Conservation (phyloP, 2,329 filamentous ascomycete species). For the Sclerotinia glacialis region DNA sequence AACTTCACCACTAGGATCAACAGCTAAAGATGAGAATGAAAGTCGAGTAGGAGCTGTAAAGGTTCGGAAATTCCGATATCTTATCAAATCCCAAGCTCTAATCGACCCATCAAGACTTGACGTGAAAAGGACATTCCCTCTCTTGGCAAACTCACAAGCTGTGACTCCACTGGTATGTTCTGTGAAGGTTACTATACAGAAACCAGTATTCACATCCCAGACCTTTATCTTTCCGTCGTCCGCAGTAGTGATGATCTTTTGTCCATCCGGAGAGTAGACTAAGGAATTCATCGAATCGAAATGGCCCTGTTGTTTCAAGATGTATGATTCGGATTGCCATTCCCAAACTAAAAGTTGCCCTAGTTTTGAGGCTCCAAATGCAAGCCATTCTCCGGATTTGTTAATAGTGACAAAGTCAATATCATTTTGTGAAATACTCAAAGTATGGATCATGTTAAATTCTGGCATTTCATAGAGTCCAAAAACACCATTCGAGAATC, state of each 20-base stretch:
- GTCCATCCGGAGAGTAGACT: conserved; percentile 89
- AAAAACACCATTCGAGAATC: conserved; percentile 93
- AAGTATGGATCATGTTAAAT: conserved; percentile 90
- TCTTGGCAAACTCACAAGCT: conserved; percentile 89
- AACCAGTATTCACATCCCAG: conserved; percentile 94
- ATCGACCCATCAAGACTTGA: conserved; percentile 92
- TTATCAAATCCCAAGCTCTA: conserved; percentile 90
- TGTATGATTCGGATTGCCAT: conserved; percentile 99
- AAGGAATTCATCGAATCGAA: conserved; percentile 94
- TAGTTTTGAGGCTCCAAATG: conserved; percentile 91
- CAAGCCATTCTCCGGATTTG: conserved; percentile 91
- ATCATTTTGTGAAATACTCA: conserved; percentile 92
- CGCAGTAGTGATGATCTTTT: conserved; percentile 86
- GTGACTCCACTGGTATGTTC: conserved; percentile 95
- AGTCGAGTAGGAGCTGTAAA: conserved; percentile 91
- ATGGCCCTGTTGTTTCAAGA: conserved; percentile 96
- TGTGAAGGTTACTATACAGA: conserved; percentile 97
- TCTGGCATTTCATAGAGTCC: conserved; percentile 93
- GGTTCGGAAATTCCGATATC: conserved; percentile 95
- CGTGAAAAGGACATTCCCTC: conserved; percentile 93
- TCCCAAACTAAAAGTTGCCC: conserved; percentile 99
- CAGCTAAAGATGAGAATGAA: conserved; percentile 89
- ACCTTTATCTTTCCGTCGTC: conserved; percentile 99
- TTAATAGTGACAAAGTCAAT: conserved; percentile 96
- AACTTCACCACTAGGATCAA: conserved; percentile 96